phyloP scores from a whole-genome alignment of 139 green algal species.

The Haematococcus sp. region DNA sequence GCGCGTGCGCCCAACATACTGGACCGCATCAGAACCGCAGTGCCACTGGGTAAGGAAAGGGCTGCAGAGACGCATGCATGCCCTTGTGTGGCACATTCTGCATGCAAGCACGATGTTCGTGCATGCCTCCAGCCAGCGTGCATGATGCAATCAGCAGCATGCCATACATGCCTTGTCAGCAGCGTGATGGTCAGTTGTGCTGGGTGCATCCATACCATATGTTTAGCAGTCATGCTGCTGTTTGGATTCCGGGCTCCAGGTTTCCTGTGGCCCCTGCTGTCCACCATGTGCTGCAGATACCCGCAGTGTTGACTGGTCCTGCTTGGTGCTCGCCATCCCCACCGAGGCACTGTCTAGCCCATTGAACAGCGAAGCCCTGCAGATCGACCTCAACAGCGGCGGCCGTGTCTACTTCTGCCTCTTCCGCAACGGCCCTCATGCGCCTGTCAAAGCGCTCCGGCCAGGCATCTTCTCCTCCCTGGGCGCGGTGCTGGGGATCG shows the following conservation, averaged over 20 bases:
- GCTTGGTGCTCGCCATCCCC: not conserved
- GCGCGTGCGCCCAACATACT: no score
- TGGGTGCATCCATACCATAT: not conserved
- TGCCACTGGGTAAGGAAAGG: no score
- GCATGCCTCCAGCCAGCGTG: no score
- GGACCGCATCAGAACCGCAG: no score
- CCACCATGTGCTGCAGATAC: not conserved
- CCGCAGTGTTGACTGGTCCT: not conserved
- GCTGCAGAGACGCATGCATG: no score
- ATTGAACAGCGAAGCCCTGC: not conserved
- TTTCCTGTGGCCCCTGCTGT: not conserved
- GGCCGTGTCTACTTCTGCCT: conserved; percentile 78
- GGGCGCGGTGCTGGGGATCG: no score
- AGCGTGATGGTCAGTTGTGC: not conserved
- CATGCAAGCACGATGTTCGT: no score
- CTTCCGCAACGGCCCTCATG: conserved; percentile 27
- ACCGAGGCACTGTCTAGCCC: not conserved
- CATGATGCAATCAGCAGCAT: no score
- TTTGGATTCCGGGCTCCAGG: not conserved
- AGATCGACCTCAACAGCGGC: conserved; percentile 77
- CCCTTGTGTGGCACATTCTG: no score
- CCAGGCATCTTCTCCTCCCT: no score
- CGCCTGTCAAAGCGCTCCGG: no score
- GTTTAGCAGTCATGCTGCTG: not conserved
- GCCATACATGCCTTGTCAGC: no score